Conservation (phyloP, 1,284 basidiomycete genomes). For the Austropuccinia psidii region DNA sequence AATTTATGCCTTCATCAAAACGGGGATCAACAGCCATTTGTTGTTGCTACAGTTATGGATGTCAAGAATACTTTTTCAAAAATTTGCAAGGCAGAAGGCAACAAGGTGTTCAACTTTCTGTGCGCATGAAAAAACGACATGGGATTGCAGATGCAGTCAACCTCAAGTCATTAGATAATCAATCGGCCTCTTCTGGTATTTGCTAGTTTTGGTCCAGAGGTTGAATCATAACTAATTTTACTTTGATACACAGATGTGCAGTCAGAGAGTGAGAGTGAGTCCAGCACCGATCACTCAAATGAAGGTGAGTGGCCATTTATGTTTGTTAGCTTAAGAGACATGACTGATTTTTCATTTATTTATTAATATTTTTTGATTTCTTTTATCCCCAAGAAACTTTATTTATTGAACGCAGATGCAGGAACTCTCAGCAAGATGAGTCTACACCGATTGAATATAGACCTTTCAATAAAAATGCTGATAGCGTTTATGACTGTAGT, state of each 20-base stretch:
- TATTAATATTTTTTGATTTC: neutral
- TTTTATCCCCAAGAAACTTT: neutral
- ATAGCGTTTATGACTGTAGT: neutral
- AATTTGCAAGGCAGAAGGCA: neutral
- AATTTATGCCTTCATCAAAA: too few species aligned
- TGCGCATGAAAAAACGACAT: neutral
- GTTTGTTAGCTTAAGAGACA: neutral
- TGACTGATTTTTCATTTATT: neutral
- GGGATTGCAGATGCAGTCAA: neutral
- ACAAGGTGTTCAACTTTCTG: neutral
- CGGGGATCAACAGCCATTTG: neutral
- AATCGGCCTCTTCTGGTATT: neutral
- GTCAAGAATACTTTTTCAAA: neutral
- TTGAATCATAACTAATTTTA: neutral
- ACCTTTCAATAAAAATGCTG: neutral
- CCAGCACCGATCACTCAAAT: neutral
- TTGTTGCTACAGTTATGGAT: slow-evolving; percentile 7
- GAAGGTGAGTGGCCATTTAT: neutral
- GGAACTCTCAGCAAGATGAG: neutral
- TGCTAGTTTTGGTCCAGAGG: neutral
- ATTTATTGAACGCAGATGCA: too few species aligned
- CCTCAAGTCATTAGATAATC: neutral
- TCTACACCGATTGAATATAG: neutral
- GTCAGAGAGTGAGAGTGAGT: neutral
- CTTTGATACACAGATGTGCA: neutral